phyloP scores from a whole-genome alignment of 352 stramenopile genomes.

The Aphanomyces euteiches region DNA sequence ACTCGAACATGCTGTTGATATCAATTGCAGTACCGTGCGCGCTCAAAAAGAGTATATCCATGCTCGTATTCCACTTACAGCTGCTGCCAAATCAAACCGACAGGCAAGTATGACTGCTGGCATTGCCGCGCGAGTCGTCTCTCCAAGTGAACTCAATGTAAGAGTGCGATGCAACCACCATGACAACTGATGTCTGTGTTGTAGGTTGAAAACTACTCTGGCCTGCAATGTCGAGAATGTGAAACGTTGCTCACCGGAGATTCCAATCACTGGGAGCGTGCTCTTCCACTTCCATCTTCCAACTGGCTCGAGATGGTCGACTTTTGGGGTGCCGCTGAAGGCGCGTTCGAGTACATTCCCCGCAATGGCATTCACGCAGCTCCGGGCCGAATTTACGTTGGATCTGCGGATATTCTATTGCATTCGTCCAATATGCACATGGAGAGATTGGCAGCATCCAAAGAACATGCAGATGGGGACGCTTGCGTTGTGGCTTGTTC shows the following conservation, averaged over 20 bases:
- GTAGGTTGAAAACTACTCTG: conserved; percentile 41
- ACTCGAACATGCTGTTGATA: conserved; percentile 16
- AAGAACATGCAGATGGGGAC: conserved; percentile 36
- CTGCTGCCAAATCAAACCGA: conserved; percentile 41
- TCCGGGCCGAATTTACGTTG: conserved; percentile 50
- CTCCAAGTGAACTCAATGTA: conserved; percentile 15
- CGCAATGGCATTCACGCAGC: conserved; percentile 62
- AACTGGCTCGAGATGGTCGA: conserved; percentile 88
- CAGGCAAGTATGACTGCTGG: conserved; percentile 26
- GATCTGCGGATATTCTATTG: conserved; percentile 59
- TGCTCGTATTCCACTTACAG: conserved; percentile 51
- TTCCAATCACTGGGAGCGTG: conserved; percentile 39
- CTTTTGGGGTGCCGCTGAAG: conserved; percentile 74
- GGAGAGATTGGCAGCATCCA: conserved; percentile 25
- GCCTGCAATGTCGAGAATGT: conserved; percentile 49
- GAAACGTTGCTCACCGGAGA: conserved; percentile 27
- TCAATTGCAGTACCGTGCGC: conserved; percentile 6
- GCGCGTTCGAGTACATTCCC: conserved; percentile 75
- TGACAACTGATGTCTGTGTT: conserved; percentile 36
- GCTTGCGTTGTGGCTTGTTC: conserved; percentile 47
- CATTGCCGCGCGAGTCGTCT: conserved; percentile 2
- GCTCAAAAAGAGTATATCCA: conserved; percentile 36
- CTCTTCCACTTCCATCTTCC: conserved; percentile 64
- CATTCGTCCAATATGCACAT: conserved; percentile 46
- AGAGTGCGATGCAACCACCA: neutral